phyloP scores from a whole-genome alignment of 2,329 filamentous ascomycete genomes.

The Aspergillus tubingensis region DNA sequence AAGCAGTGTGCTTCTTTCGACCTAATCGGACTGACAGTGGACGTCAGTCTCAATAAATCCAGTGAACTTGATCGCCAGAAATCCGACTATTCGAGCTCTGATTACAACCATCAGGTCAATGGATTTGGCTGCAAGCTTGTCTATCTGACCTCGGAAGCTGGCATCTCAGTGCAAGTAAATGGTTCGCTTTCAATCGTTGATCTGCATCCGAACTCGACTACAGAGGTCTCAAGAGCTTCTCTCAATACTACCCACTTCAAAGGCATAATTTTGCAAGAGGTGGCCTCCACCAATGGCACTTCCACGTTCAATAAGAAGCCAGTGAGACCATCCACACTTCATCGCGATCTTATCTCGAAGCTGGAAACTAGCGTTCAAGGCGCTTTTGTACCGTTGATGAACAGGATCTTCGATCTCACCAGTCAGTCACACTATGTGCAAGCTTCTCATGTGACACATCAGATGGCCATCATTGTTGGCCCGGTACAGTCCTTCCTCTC shows the following conservation, averaged over 20 bases:
- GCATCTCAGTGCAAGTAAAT: slow-evolving; percentile 6
- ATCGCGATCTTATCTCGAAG: neutral
- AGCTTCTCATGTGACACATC: slow-evolving; percentile 4
- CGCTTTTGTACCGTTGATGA: slow-evolving; percentile 12
- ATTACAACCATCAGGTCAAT: neutral
- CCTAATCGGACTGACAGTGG: neutral
- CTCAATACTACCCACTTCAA: slow-evolving; percentile 8
- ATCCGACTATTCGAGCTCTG: neutral
- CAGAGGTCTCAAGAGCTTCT: neutral
- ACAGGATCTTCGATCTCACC: slow-evolving; percentile 7
- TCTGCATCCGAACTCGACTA: neutral
- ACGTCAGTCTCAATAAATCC: neutral
- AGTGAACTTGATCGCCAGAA: neutral
- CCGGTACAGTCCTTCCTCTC: neutral
- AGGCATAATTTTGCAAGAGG: slow-evolving; percentile 1
- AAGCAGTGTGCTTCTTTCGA: slow-evolving; percentile 2
- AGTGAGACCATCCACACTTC: neutral
- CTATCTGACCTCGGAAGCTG: slow-evolving; percentile 1
- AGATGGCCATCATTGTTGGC: slow-evolving; percentile 5
- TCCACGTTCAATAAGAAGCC: neutral
- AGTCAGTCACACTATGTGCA: slow-evolving; percentile 4
- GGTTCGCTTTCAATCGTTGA: slow-evolving; percentile 5
- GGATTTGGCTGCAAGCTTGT: slow-evolving; percentile 10
- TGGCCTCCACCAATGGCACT: neutral
- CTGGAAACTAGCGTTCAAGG: neutral